Evolutionary conservation across 192 early-diverging fungal species (phyloP).

Genomic region (Jimgerdemannia flammicorona): DNA sequence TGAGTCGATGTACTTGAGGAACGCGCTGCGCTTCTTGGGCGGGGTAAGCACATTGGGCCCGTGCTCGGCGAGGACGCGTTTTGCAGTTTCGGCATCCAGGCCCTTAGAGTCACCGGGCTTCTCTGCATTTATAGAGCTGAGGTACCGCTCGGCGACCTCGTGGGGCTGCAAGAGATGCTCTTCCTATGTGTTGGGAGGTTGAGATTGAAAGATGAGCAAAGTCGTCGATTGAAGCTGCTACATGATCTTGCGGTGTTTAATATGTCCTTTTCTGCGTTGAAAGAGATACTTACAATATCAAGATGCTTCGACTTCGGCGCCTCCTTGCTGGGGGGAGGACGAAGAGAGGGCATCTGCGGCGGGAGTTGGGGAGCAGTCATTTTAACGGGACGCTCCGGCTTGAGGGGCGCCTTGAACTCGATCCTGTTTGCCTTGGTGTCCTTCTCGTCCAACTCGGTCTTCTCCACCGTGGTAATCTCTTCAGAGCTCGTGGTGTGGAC

Average conservation of each 20-base stretch:
- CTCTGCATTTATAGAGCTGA: conserved; percentile 41
- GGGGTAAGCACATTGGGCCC: conserved; percentile 89
- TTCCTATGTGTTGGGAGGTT: conserved; percentile 2
- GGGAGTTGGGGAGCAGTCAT: conserved; percentile 9
- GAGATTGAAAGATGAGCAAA: conserved; percentile 14
- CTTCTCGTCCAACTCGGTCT: too few relatives aligned
- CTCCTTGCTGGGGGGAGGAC: conserved; percentile 17
- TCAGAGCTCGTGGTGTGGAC: too few relatives aligned
- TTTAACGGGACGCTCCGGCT: conserved; percentile 15
- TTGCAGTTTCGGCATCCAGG: conserved; percentile 57
- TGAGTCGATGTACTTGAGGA: conserved; percentile 74
- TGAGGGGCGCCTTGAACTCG: too few relatives aligned
- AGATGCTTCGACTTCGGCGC: conserved; percentile 23
- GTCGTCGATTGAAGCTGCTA: background rate
- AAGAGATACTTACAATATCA: conserved; percentile 45
- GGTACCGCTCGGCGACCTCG: conserved; percentile 37
- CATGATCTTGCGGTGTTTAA: background rate
- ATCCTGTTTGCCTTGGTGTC: too few relatives aligned
- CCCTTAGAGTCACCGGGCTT: conserved; percentile 72
- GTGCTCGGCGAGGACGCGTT: conserved; percentile 56
- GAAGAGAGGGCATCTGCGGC: conserved; percentile 20
- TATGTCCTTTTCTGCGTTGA: background rate
- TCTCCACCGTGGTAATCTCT: too few relatives aligned
- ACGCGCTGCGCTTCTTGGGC: conserved; percentile 74
- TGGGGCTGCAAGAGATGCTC: conserved; percentile 45